These are phyloP conservation scores for Podila epicladia DNA, from an alignment of 192 early-diverging fungal species.

Conservation along the genomic window DNA sequence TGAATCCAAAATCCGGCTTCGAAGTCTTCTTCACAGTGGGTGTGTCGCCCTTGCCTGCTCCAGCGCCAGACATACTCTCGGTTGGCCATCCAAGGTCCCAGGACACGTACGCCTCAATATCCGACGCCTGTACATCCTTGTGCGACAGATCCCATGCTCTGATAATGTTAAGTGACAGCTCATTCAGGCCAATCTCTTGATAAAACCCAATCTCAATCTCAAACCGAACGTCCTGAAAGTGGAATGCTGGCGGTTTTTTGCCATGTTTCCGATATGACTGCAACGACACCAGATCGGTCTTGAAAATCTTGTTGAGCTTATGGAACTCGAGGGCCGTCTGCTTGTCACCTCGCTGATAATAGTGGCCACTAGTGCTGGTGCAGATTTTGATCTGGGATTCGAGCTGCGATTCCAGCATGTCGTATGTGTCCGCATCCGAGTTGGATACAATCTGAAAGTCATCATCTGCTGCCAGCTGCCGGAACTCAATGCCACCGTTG, in stretches of 20 bases:
- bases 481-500: constrained; percentile 23
- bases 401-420: constrained; percentile 58
- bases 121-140: constrained; percentile 59
- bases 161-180: constrained; percentile 71
- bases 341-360: constrained; percentile 59
- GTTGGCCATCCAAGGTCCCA: constrained; percentile 85
- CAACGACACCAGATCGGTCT: constrained; percentile 63
- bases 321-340: constrained; percentile 61
- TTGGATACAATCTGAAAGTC: constrained; percentile 49
- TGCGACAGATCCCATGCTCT: constrained; percentile 64
- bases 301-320: constrained; percentile 66
- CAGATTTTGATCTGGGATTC: constrained; percentile 65
- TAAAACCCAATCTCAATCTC: constrained; percentile 55
- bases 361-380: constrained; percentile 50
- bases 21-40: constrained; percentile 51
- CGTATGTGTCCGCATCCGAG: constrained; percentile 54
- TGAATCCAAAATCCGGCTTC: constrained; percentile 64
- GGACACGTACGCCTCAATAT: constrained; percentile 71
- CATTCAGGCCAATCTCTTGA: constrained; percentile 69
- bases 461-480: constrained; percentile 26
- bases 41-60: constrained; percentile 74
- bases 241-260: constrained; percentile 53
- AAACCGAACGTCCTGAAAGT: constrained; percentile 67
- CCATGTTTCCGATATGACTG: constrained; percentile 48
- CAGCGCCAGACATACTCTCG: constrained; percentile 58